Base-by-base conservation (phyloP, 371 early-diverging fungal genomes). In the Nematocida ausubeli region DNA sequence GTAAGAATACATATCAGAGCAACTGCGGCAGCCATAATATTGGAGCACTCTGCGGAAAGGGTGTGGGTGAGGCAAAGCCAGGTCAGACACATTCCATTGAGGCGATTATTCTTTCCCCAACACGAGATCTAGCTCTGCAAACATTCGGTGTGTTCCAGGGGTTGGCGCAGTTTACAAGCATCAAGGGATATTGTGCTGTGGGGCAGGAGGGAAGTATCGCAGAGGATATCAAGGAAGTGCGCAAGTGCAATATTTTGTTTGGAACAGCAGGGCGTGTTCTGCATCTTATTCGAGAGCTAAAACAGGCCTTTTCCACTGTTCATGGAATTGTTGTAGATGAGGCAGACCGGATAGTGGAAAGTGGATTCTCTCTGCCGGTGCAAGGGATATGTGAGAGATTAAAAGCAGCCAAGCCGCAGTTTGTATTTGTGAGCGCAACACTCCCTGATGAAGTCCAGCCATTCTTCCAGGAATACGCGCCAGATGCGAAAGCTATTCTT, bases 301-400 rank as follows among this genome's bases (percentile, higher is more conserved):
- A 22, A 2, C 66, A 75, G 40, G 12, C 42, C 12, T 94, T 68
- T 90, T 88, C 82, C 91, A 92, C 83, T 90, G 90, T 87, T 87
- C 91, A 2, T 90, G 91, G 83, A 91, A 94, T 95, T 14, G 94
- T 96, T 16, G 90, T 96, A 91, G 99, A 98, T 84, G 99, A 98
- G 88, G 96, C 95, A 42, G 96, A 97, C 86, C 90, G 94, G 80
- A 93, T 96, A 92, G 90, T 96, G 78, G 96, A 97, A 83, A 91
- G 92, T 92, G 95, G 95, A 42, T 94, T 95, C 81, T 94, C 93
- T 83, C 86, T 89, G 7, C 95, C 94, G 72, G 92, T 97, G 67
- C 92, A 52, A 37, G 34, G 34, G 2, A 82, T 85, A 28, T 69
- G 81, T 40, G 63, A 58, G 57, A 50, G 70, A 28, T 28, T 65